Conservation (phyloP, 208 protist species). For the Trypanosoma congolense region DNA sequence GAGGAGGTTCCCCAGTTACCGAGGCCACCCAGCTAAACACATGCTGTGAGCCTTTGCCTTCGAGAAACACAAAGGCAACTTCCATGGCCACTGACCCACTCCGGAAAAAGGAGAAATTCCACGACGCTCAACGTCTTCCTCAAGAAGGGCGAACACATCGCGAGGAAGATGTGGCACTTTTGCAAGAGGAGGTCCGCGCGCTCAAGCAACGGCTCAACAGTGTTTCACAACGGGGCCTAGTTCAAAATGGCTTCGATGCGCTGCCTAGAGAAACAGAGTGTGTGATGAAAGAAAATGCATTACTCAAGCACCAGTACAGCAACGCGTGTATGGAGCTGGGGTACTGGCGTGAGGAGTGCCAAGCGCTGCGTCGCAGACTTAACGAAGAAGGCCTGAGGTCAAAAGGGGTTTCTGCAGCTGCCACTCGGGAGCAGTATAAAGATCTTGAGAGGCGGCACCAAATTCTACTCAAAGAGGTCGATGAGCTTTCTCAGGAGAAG, state of each 20-base stretch:
- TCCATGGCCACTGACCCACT: background rate
- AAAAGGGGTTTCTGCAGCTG: background rate
- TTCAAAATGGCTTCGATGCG: too few relatives aligned
- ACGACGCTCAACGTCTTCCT: constrained; percentile 2
- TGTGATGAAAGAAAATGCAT: constrained; percentile 2
- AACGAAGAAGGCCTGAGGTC: background rate
- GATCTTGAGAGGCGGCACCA: constrained; percentile 16
- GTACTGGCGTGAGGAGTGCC: constrained; percentile 20
- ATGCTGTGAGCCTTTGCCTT: too few relatives aligned
- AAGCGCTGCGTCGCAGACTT: constrained; percentile 12
- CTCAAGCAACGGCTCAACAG: constrained; percentile 6
- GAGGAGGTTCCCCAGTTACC: too few relatives aligned
- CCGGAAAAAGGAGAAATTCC: constrained; percentile 4
- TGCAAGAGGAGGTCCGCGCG: background rate
- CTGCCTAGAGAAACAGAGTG: too few relatives aligned
- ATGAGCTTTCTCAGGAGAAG: constrained; percentile 15
- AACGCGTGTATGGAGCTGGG: constrained; percentile 11
- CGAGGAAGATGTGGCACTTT: constrained; percentile 1
- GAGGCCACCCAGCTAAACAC: too few relatives aligned
- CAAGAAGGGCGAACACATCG: constrained; percentile 3
- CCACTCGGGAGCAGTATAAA: constrained; percentile 15
- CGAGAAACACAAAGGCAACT: background rate
- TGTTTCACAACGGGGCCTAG: too few relatives aligned
- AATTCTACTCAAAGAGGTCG: constrained; percentile 18
- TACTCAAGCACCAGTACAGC: constrained; percentile 19